Evolutionary conservation across 306 rosid genomes (phyloP).

Genomic region (Ochetophila trinervis): DNA sequence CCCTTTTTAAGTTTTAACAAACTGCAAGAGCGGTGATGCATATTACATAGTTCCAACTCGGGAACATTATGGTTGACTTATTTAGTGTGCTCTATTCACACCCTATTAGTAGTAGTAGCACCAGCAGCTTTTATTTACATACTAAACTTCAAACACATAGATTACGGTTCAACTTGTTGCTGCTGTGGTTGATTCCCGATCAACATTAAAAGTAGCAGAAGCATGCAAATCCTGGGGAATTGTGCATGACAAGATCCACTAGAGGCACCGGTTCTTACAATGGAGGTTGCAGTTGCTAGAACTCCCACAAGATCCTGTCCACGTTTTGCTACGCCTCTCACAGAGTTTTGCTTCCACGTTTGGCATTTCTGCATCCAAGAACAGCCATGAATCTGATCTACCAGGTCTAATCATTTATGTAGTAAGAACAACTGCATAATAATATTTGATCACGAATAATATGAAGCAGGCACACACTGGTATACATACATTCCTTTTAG

Average conservation of each 20-base stretch:
- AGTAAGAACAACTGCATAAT: not conserved
- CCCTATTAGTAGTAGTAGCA: not conserved
- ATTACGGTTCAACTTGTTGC: not conserved
- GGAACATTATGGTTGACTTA: too few relatives aligned
- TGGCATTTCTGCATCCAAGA: constrained; percentile 18
- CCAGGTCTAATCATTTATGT: not conserved
- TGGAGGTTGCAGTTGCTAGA: constrained; percentile 26
- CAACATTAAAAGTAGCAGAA: constrained; percentile 38
- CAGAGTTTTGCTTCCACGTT: constrained; percentile 29
- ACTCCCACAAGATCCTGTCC: constrained; percentile 29
- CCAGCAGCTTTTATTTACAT: not conserved
- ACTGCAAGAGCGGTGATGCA: not conserved
- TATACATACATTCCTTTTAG: not conserved
- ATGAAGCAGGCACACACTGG: not conserved
- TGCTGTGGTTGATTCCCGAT: constrained; percentile 1
- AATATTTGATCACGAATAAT: constrained; percentile 5
- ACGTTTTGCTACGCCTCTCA: constrained; percentile 26
- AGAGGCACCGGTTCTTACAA: constrained; percentile 29
- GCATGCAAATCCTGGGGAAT: constrained; percentile 35
- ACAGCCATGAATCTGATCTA: not conserved
- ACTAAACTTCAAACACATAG: not conserved
- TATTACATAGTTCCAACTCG: too few relatives aligned
- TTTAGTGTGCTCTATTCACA: not conserved
- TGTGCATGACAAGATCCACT: constrained; percentile 33
- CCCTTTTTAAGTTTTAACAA: not conserved